Evolutionary conservation across 805 yeast genomes (phyloP).

Genomic region (Priceomyces castillae): DNA sequence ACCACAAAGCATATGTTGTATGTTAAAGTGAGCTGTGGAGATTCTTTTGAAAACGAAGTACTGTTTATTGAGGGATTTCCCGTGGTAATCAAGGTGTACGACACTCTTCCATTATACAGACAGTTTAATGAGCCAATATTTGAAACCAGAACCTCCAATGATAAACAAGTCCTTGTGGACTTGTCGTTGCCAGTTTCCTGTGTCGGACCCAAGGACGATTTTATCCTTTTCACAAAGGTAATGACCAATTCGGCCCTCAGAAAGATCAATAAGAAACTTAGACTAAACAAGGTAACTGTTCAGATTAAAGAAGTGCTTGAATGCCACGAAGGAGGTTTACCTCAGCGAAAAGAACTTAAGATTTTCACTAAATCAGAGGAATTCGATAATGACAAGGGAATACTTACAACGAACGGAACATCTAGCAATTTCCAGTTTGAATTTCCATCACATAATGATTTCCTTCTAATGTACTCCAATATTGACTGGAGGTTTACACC

Average conservation of each 20-base stretch:
- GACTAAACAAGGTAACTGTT: constrained; percentile 43
- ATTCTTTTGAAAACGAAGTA: constrained; percentile 27
- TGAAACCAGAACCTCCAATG: constrained; percentile 45
- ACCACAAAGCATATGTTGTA: constrained; percentile 46
- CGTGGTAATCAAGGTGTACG: constrained; percentile 53
- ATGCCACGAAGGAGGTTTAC: constrained; percentile 49
- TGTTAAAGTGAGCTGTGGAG: constrained; percentile 35
- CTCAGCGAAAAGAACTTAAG: constrained; percentile 45
- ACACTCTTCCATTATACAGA: constrained; percentile 53
- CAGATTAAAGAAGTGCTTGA: constrained; percentile 56
- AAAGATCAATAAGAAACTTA: constrained; percentile 28
- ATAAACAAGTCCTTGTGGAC: constrained; percentile 46
- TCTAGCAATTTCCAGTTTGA: constrained; percentile 20
- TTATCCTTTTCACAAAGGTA: constrained; percentile 39
- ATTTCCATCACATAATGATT: constrained; percentile 38
- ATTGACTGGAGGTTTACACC: neutral
- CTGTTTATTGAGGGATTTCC: constrained; percentile 41
- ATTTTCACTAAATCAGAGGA: constrained; percentile 33
- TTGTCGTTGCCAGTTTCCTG: constrained; percentile 49
- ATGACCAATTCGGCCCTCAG: constrained; percentile 37
- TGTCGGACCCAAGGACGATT: constrained; percentile 56
- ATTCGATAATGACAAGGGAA: constrained; percentile 17
- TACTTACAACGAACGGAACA: constrained; percentile 28
- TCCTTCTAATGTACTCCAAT: constrained; percentile 21
- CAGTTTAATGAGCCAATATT: constrained; percentile 53